Conservation (phyloP, 805 yeast genomes). For the Cyberlindnera bimundalis region DNA sequence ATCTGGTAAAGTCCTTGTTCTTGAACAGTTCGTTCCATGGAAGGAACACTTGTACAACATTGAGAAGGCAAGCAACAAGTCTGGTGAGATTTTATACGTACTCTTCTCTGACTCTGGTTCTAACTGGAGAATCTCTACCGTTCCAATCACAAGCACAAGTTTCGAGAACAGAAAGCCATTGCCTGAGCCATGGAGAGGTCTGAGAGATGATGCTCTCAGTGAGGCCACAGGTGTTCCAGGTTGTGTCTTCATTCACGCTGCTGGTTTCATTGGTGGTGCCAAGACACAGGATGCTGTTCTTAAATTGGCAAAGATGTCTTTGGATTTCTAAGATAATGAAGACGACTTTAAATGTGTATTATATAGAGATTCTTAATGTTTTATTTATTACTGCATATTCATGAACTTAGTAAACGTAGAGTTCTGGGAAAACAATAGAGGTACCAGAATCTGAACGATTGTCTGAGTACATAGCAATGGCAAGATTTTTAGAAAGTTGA, state of each 20-base stretch:
- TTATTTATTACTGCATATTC: no score
- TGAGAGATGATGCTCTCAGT: slow-evolving; percentile 81
- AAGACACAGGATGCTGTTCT: slow-evolving; percentile 74
- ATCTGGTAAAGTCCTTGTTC: slow-evolving; percentile 70
- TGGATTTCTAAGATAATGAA: slow-evolving; percentile 21
- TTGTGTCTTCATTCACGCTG: slow-evolving; percentile 90
- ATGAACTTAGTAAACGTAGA: not conserved
- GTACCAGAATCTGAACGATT: not conserved
- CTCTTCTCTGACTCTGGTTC: slow-evolving; percentile 71
- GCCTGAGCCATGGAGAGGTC: slow-evolving; percentile 93
- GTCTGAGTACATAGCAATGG: not conserved
- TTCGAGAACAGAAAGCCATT: slow-evolving; percentile 84
- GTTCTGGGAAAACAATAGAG: not conserved
- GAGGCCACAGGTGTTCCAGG: slow-evolving; percentile 76
- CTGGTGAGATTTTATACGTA: slow-evolving; percentile 66
- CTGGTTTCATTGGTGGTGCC: slow-evolving; percentile 97
- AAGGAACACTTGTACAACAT: slow-evolving; percentile 81
- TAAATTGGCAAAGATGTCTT: slow-evolving; percentile 56
- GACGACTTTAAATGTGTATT: no score
- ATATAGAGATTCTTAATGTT: no score
- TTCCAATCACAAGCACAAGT: slow-evolving; percentile 71
- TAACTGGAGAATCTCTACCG: slow-evolving; percentile 88
- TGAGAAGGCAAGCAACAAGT: slow-evolving; percentile 57
- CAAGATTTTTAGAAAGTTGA: not conserved
- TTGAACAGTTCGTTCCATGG: slow-evolving; percentile 89